A percentile compares a stretch with the other conserved stretches of the same genome.
phyloP scores from a whole-genome alignment of 2,329 filamentous ascomycete species.

The Juglanconis juglandina region DNA sequence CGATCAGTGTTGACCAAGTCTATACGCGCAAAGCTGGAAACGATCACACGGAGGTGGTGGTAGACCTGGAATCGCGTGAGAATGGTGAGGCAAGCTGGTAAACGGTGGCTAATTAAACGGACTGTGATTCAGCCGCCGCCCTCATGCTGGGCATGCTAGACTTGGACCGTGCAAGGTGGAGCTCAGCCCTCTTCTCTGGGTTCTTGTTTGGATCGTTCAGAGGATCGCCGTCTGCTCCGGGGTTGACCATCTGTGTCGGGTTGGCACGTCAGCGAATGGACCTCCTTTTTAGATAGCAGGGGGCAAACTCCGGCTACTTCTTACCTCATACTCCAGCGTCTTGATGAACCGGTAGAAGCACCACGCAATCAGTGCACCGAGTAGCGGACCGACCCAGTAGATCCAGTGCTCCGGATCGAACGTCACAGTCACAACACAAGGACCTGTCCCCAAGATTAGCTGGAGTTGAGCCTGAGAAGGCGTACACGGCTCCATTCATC shows the following conservation, averaged over 20 bases:
- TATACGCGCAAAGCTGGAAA: too few relatives aligned
- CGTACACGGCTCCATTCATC: background rate
- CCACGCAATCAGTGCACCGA: constrained; percentile 33
- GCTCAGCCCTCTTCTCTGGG: constrained; percentile 34
- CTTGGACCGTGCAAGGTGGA: constrained; percentile 13
- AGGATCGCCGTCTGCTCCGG: constrained; percentile 42
- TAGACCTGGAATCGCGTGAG: too few relatives aligned
- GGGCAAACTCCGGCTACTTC: background rate
- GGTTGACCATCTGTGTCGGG: constrained; percentile 39
- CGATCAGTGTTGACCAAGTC: too few relatives aligned
- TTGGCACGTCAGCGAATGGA: background rate
- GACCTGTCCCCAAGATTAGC: constrained; percentile 22
- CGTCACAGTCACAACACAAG: constrained; percentile 38
- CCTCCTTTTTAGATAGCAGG: background rate
- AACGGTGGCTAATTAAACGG: background rate
- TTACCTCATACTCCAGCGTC: constrained; percentile 36
- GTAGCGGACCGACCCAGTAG: constrained; percentile 38
- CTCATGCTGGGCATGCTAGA: constrained; percentile 9
- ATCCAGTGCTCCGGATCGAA: constrained; percentile 43
- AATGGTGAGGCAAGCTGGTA: too few relatives aligned
- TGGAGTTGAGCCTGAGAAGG: too few relatives aligned
- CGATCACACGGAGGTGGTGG: too few relatives aligned
- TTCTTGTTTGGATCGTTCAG: constrained; percentile 42
- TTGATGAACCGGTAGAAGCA: constrained; percentile 39
- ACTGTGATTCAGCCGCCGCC: constrained; percentile 9